Base-by-base conservation (phyloP, 2,329 filamentous ascomycete species). In the Chalaropsis thielavioides region DNA sequence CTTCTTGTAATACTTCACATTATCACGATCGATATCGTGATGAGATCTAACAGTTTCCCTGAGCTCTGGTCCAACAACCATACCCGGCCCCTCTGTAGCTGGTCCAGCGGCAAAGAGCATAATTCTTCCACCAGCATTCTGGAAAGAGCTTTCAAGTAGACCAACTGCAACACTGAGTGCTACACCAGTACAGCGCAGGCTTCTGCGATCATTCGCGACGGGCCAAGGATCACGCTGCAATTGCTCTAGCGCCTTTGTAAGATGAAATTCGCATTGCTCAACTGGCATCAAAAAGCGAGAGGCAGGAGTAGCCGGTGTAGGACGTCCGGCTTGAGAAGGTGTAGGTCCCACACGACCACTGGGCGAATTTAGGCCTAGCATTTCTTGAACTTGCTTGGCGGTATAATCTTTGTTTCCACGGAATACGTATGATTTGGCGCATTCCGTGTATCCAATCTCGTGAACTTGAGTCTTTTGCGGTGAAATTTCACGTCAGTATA, bases 1-100 rank as follows among this genome's bases (percentile, higher is more conserved):
- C 78, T 99, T 99, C 81, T 99, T 99, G 79, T 95, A 97, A 77
- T 97, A 96, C 76, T 99, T 99, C 78, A 96, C 95, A 74, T 96
- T 96, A 76, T 99, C 94, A 66, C 92, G 86, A 74, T 99, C 94
- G 75, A 99, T 99, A 72, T 99, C 94, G 76, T 99, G 94, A 77
- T 99, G 94, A 51, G 92, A 97, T 72, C 94, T 88, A 69, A 99
- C 97, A 10, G 95, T 91, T 74, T 99, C 94, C 74, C 92, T 88
- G 69, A 99, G 79, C 76, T 99, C 94, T 27, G 94, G 90, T 1
- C 92, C 92, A 73, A 99, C 94, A 40, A 99, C 94, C 83, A 96
- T 91, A 68, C 94, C 94, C 11, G 94, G 94, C 0, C 94, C 94
- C 75, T 99, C 94, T 0, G 94, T 99, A 49, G 92, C 91, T 63